These are phyloP conservation scores for Populus deltoides DNA, from an alignment of 345 rosid genomes.

Conservation along the genomic window DNA sequence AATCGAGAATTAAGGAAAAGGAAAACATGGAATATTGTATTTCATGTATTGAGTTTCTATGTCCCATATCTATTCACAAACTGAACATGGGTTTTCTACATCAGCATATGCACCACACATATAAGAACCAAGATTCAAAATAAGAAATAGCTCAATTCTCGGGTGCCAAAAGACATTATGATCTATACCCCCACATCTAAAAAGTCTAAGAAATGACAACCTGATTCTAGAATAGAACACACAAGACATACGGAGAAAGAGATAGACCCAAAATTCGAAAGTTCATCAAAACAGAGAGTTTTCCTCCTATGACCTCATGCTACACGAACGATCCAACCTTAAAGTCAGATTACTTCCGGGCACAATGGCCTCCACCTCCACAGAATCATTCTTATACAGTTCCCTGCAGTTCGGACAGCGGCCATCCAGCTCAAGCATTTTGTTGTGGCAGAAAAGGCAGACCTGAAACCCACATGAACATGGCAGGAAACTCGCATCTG, in stretches of 20 bases:
- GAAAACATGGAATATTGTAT: slow-evolving; percentile 25
- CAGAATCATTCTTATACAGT: slow-evolving; percentile 52
- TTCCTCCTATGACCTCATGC: slow-evolving; percentile 78
- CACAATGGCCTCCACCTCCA: slow-evolving; percentile 50
- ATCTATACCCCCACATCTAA: slow-evolving; percentile 52
- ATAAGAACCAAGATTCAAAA: slow-evolving; percentile 50
- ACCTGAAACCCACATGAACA: slow-evolving; percentile 86
- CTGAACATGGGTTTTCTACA: slow-evolving; percentile 57
- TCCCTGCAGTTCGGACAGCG: slow-evolving; percentile 97
- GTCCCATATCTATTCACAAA: slow-evolving; percentile 74
- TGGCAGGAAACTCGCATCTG: slow-evolving; percentile 78
- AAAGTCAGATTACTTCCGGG: slow-evolving; percentile 57
- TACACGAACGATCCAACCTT: slow-evolving; percentile 68
- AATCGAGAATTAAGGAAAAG: slow-evolving; percentile 4
- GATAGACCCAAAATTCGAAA: slow-evolving; percentile 36
- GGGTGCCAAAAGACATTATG: slow-evolving; percentile 47
- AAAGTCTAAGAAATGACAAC: slow-evolving; percentile 32
- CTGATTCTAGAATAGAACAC: slow-evolving; percentile 35
- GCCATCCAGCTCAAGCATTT: slow-evolving; percentile 76
- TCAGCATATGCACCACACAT: slow-evolving; percentile 54
- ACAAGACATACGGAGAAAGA: slow-evolving; percentile 28
- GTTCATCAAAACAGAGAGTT: slow-evolving; percentile 22
- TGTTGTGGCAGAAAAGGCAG: slow-evolving; percentile 94
- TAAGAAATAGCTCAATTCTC: slow-evolving; percentile 47
- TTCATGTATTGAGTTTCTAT: slow-evolving; percentile 59